A percentile compares a stretch with the other conserved stretches of the same genome.
Conservation (phyloP, 2,329 filamentous ascomycete genomes). For the Dryadomyces sulphureus region DNA sequence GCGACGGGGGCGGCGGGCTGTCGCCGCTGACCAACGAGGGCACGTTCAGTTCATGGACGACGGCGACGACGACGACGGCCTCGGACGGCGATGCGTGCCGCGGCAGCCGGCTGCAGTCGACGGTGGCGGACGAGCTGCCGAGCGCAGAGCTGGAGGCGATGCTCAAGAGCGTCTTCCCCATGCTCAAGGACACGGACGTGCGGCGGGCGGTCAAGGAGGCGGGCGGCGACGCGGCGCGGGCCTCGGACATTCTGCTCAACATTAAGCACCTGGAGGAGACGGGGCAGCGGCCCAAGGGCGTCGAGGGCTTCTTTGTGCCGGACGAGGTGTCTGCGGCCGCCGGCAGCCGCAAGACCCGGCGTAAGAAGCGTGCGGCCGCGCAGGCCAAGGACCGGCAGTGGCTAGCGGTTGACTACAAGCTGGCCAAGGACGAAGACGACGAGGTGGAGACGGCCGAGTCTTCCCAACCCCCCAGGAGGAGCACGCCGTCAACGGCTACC, state of each 20-base stretch:
- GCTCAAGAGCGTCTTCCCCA: conserved; percentile 58
- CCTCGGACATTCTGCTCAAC: conserved; percentile 71
- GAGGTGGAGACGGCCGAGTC: neutral
- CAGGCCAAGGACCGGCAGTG: conserved; percentile 24
- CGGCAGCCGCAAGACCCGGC: neutral
- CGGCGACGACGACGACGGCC: neutral
- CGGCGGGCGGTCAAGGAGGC: conserved; percentile 51
- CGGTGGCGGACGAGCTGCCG: neutral
- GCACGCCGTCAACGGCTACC: too few relatives aligned
- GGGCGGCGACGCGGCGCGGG: conserved; percentile 48
- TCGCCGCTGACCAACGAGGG: neutral
- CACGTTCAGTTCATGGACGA: conserved; percentile 2
- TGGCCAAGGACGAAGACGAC: conserved; percentile 20
- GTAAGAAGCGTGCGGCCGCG: conserved; percentile 11
- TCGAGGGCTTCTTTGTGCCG: conserved; percentile 65
- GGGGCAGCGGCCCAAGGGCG: conserved; percentile 49
- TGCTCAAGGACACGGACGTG: conserved; percentile 51
- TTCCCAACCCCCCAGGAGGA: neutral
- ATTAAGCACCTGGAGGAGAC: conserved; percentile 61
- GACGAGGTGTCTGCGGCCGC: conserved; percentile 16
- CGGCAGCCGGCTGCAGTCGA: neutral
- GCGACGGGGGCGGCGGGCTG: neutral
- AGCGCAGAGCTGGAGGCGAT: conserved; percentile 23
- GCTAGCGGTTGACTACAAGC: conserved; percentile 23
- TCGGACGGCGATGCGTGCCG: conserved; percentile 1